Percentiles rank a stretch among this genome's conserved stretches.
These are phyloP conservation scores for Blastobotrys capitulatus DNA, from an alignment of 1,139 yeast species.

Conservation along the genomic window DNA sequence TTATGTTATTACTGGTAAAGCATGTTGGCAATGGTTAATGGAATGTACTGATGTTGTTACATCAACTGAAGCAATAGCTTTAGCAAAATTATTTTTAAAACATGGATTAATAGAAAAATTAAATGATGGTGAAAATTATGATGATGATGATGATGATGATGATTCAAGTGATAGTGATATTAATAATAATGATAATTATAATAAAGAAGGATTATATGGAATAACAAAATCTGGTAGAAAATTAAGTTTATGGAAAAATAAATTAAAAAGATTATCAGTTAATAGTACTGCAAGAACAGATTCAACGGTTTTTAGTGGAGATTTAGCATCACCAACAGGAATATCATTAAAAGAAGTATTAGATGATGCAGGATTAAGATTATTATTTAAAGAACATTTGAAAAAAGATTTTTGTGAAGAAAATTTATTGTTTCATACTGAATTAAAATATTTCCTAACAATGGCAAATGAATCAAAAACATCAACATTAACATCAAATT, in stretches of 20 bases:
- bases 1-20: conserved; percentile 65
- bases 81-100: conserved; percentile 53
- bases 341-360: conserved; percentile 45
- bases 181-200: not conserved
- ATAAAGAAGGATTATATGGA: conserved; percentile 5
- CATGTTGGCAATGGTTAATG: conserved; percentile 79
- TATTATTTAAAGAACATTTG: conserved; percentile 60
- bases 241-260: not conserved
- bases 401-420: conserved; percentile 65
- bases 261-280: not conserved
- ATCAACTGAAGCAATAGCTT: conserved; percentile 52
- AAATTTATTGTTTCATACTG: conserved; percentile 65
- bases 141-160: not conserved
- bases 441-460: conserved; percentile 40
- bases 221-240: conserved; percentile 1
- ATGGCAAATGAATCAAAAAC: not conserved
- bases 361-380: conserved; percentile 72
- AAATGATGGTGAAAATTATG: conserved; percentile 16
- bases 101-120: conserved; percentile 40
- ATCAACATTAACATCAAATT: conserved; percentile 27
- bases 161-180: not conserved
- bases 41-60: conserved; percentile 77
- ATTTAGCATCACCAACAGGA: not conserved
- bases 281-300: not conserved
- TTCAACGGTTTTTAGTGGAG: not conserved